Base-by-base conservation (phyloP, 2,329 filamentous ascomycete genomes). In the Paradendryphiella salina region DNA sequence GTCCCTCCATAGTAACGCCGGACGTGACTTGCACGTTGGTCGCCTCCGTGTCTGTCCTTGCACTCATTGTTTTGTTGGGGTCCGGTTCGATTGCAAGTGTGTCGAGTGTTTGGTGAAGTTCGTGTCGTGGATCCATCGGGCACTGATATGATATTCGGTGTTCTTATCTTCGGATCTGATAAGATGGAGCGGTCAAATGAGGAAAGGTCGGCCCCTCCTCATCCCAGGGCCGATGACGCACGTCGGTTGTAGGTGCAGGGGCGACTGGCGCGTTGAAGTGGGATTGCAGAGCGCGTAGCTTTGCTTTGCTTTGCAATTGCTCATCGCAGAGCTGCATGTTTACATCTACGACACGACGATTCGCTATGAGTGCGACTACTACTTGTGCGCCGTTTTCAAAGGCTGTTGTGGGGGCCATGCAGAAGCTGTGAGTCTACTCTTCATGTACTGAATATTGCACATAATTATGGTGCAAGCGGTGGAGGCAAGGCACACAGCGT, bases 331-430 rank as follows among this genome's bases (percentile, higher is more conserved):
- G 21, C 32, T 66, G 56, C 41, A 71, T 72, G 67, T 69, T 76
- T 64, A 61, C 63, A 18, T 52, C 60, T 29, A 72, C 73, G 8
- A 33, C 70, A 13, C 67, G 66, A 62, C 63, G 73, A 38, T 59
- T 71, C 48, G 52, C 56, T 75, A 79, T 79, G 76, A 73, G 65
- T 57, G 64, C 69, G 26, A 67, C 67, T 37, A 67, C 71, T 23
- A 65, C 73, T 70, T 70, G 75, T 34, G 83, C 83, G 52, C 84
- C 84, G 4, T 89, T 88, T 69, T 84, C 84, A 3, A 74, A 76
- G 66, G 82, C 83, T 7, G 90, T 95, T 41, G 87, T 95, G 50
- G 79, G 80, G 63, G 86, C 89, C 8, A 92, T 96, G 88, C 84
- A 82, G 66, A 86, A 83, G 71, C 78, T 96, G 87, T 93, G 76